Conservation (phyloP, 1,284 basidiomycete species). For the Trametes pubescens region DNA sequence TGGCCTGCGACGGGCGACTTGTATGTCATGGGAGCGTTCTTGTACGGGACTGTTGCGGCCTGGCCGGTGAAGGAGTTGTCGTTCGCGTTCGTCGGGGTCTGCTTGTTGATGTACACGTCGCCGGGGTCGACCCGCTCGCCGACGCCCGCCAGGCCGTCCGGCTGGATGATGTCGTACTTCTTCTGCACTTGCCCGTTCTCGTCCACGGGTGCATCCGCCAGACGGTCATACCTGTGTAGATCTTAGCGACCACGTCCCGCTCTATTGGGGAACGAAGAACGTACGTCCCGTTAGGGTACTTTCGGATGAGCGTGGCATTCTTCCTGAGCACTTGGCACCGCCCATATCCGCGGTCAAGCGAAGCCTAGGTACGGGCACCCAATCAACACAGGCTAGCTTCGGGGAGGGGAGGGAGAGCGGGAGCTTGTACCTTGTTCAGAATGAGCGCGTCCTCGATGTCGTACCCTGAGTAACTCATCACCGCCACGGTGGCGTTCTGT, state of each 20-base stretch:
- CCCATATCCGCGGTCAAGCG: slow-evolving; percentile 96
- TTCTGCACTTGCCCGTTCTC: slow-evolving; percentile 82
- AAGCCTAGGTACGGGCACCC: slow-evolving; percentile 62
- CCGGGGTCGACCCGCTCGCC: slow-evolving; percentile 94
- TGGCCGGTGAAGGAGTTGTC: slow-evolving; percentile 85
- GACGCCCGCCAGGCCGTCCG: slow-evolving; percentile 94
- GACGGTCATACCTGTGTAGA: slow-evolving; percentile 80
- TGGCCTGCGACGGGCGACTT: slow-evolving; percentile 93
- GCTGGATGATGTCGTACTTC: slow-evolving; percentile 90
- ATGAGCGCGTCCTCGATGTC: slow-evolving; percentile 99
- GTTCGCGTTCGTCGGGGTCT: slow-evolving; percentile 91
- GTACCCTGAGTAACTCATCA: slow-evolving; percentile 99
- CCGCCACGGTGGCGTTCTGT: slow-evolving; percentile 98
- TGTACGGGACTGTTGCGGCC: slow-evolving; percentile 83
- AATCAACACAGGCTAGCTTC: slow-evolving; percentile 14
- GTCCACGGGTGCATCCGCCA: slow-evolving; percentile 91
- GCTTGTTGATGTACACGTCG: slow-evolving; percentile 97
- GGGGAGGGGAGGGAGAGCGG: slow-evolving; percentile 3
- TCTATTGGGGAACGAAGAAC: slow-evolving; percentile 46
- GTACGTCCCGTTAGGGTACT: slow-evolving; percentile 97
- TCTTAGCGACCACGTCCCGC: slow-evolving; percentile 6
- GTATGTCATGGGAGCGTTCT: slow-evolving; percentile 90
- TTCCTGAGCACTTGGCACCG: slow-evolving; percentile 98
- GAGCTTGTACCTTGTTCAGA: slow-evolving; percentile 79
- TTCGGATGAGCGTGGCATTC: slow-evolving; percentile 92